Evolutionary conservation across 2,329 filamentous ascomycete genomes (phyloP).

Genomic region (Scopulariopsis brevicaulis): DNA sequence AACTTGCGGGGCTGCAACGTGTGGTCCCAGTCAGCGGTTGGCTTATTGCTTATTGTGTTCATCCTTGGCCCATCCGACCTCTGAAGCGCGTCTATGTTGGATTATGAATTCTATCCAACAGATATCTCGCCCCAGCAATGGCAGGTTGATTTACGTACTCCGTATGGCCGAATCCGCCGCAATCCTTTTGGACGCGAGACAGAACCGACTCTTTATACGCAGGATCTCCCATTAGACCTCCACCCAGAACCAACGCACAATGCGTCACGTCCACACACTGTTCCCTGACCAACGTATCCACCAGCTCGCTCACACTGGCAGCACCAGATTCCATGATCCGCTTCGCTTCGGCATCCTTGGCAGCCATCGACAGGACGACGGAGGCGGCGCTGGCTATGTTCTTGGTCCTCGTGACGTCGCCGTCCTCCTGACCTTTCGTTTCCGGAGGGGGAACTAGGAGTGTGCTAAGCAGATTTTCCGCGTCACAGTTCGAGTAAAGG

Average conservation of each 20-base stretch:
- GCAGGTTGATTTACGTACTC: slow-evolving; percentile 9
- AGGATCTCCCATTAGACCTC: slow-evolving; percentile 11
- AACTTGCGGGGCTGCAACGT: no score
- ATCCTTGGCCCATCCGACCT: background rate
- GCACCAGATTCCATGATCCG: slow-evolving; percentile 9
- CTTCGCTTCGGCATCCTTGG: slow-evolving; percentile 8
- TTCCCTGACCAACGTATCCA: slow-evolving; percentile 6
- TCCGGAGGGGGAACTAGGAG: slow-evolving; percentile 8
- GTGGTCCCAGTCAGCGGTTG: background rate
- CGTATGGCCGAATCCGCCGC: slow-evolving; percentile 8
- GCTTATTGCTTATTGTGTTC: background rate
- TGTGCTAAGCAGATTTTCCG: slow-evolving; percentile 10
- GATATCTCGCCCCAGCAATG: slow-evolving; percentile 7
- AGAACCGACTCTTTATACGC: slow-evolving; percentile 7
- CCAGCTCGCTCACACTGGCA: slow-evolving; percentile 9
- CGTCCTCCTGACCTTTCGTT: slow-evolving; percentile 3
- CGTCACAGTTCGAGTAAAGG: slow-evolving; percentile 5
- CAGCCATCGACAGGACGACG: slow-evolving; percentile 9
- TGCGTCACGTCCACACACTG: slow-evolving; percentile 8
- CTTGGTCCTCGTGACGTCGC: slow-evolving; percentile 5
- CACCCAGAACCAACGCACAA: slow-evolving; percentile 11
- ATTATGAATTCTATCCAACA: background rate
- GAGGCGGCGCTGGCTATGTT: slow-evolving; percentile 11
- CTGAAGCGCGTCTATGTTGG: background rate
- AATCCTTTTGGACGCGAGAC: slow-evolving; percentile 4